phyloP scores from a whole-genome alignment of 2,329 filamentous ascomycete species.

The Paecilomyces sp. region DNA sequence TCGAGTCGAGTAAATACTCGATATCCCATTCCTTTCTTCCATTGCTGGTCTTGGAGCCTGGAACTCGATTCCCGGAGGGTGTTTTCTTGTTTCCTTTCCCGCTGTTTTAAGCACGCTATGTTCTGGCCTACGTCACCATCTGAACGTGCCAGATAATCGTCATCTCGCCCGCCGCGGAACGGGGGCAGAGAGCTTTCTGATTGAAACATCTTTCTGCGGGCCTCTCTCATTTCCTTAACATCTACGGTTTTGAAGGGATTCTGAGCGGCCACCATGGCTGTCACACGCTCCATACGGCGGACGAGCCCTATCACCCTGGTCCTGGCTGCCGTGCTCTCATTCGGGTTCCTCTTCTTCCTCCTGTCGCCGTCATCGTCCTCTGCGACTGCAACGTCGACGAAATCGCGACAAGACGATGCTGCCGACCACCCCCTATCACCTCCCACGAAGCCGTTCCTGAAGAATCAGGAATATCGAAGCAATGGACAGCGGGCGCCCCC shows the following conservation, averaged over 20 bases:
- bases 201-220: not conserved
- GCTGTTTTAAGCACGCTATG: not conserved
- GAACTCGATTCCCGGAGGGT: not conserved
- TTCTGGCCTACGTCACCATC: not conserved
- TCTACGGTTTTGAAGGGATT: slow-evolving; percentile 4
- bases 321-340: slow-evolving; percentile 63
- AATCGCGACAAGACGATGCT: slow-evolving; percentile 48
- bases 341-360: slow-evolving; percentile 63
- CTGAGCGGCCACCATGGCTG: slow-evolving; percentile 43
- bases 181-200: not conserved
- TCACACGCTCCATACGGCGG: slow-evolving; percentile 65
- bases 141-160: not conserved
- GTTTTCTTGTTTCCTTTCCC: not conserved
- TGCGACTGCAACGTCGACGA: slow-evolving; percentile 40
- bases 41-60: not conserved
- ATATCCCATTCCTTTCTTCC: not conserved
- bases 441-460: slow-evolving; percentile 67
- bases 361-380: slow-evolving; percentile 48
- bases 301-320: slow-evolving; percentile 69
- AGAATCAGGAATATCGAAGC: slow-evolving; percentile 44
- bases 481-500: slow-evolving; percentile 57
- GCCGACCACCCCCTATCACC: slow-evolving; percentile 66
- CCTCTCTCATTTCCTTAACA: not conserved
- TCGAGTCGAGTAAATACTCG: not conserved
- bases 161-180: not conserved